Evolutionary conservation across 2,329 filamentous ascomycete genomes (phyloP).

Genomic region (Sphaerulina populicola): DNA sequence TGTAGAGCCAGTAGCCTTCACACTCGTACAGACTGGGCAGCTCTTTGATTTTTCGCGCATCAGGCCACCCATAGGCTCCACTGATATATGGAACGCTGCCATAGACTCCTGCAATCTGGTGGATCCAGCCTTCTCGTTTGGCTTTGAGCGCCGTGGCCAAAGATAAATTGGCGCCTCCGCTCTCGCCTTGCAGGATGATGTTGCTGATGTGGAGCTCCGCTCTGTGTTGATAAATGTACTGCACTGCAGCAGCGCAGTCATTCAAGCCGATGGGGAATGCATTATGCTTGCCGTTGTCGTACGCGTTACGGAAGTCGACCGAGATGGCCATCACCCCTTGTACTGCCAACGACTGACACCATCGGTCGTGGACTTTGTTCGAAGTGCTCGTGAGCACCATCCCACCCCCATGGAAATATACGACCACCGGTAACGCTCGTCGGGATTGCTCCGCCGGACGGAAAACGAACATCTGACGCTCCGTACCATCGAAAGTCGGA

Average conservation of each 20-base stretch:
- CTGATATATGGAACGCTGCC: constrained; percentile 25
- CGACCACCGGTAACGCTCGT: constrained; percentile 19
- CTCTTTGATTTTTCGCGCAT: constrained; percentile 20
- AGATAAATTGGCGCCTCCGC: constrained; percentile 28
- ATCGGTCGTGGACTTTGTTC: constrained; percentile 24
- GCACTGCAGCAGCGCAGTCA: constrained; percentile 26
- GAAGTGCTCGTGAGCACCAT: constrained; percentile 23
- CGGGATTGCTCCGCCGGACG: constrained; percentile 8
- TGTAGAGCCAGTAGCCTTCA: constrained; percentile 24
- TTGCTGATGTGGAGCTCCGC: constrained; percentile 22
- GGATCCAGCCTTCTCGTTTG: constrained; percentile 26
- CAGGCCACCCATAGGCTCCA: constrained; percentile 13
- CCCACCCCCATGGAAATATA: constrained; percentile 29
- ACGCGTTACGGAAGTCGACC: constrained; percentile 32
- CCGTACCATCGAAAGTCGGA: constrained; percentile 20
- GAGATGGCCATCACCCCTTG: constrained; percentile 23
- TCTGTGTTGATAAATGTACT: constrained; percentile 21
- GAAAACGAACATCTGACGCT: constrained; percentile 22
- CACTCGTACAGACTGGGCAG: constrained; percentile 26
- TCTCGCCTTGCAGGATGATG: constrained; percentile 29
- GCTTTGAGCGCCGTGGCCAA: constrained; percentile 27
- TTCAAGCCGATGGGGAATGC: constrained; percentile 29
- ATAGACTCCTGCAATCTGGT: constrained; percentile 25
- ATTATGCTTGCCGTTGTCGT: constrained; percentile 18
- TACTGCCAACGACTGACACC: constrained; percentile 24